These are phyloP conservation scores for Daedalea quercina DNA, from an alignment of 768 basidiomycete species.

Conservation along the genomic window DNA sequence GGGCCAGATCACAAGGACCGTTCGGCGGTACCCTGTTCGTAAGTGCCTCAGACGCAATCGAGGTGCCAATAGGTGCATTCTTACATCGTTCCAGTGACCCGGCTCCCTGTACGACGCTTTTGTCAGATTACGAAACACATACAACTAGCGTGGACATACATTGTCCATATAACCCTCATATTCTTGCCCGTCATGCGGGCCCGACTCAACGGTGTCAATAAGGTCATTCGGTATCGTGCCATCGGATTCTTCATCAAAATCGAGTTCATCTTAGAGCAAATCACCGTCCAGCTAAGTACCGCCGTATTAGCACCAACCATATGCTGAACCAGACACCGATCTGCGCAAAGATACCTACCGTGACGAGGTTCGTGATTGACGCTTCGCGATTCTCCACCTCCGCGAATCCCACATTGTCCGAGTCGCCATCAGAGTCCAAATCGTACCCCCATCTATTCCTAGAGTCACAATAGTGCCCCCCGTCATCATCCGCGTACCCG, in stretches of 20 bases:
- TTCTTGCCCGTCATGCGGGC: slow-evolving; percentile 17
- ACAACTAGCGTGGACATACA: slow-evolving; percentile 12
- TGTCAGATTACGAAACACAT: background rate
- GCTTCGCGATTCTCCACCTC: background rate
- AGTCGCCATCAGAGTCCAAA: background rate
- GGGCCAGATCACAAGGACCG: slow-evolving; percentile 22
- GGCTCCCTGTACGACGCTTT: slow-evolving; percentile 10
- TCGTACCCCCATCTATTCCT: background rate
- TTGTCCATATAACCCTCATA: slow-evolving; percentile 25
- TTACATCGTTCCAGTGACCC: slow-evolving; percentile 18
- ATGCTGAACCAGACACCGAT: background rate
- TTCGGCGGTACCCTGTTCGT: slow-evolving; percentile 19
- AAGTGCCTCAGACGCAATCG: background rate
- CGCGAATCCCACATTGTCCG: background rate
- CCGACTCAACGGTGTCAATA: slow-evolving; percentile 7
- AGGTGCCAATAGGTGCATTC: background rate
- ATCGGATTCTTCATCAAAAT: background rate
- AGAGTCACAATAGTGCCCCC: background rate
- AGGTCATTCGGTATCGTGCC: slow-evolving; percentile 6
- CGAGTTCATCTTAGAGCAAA: background rate
- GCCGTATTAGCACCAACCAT: background rate
- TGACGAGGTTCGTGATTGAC: background rate
- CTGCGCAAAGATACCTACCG: background rate
- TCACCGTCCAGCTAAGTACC: background rate
- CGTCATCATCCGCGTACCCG: slow-evolving; percentile 8